Percentiles rank a stretch among this genome's conserved stretches.
Evolutionary conservation across 2,329 filamentous ascomycete species (phyloP).

Genomic region (Aspergillus cejpii): DNA sequence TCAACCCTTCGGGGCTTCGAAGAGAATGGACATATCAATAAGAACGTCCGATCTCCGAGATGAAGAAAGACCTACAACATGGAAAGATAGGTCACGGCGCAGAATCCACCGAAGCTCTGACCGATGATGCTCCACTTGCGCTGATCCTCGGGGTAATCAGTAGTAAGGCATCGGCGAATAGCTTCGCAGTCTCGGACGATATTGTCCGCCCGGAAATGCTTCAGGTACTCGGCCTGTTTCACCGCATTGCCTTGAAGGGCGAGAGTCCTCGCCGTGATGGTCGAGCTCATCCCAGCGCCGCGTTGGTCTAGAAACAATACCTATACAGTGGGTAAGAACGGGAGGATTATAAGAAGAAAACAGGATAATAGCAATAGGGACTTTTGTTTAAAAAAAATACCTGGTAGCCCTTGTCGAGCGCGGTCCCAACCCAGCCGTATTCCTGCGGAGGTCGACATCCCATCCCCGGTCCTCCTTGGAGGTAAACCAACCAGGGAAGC

Average conservation of each 20-base stretch:
- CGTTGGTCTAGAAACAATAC: slow-evolving; percentile 81
- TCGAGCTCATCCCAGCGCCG: slow-evolving; percentile 77
- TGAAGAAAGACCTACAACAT: slow-evolving; percentile 47
- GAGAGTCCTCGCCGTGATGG: slow-evolving; percentile 68
- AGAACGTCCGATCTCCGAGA: not conserved
- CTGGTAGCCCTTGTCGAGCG: slow-evolving; percentile 76
- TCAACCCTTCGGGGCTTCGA: slow-evolving; percentile 60
- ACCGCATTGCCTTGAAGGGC: slow-evolving; percentile 55
- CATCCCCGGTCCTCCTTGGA: slow-evolving; percentile 81
- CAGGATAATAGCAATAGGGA: not conserved
- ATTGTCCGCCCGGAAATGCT: slow-evolving; percentile 78
- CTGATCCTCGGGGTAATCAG: slow-evolving; percentile 60
- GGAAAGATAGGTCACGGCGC: slow-evolving; percentile 74
- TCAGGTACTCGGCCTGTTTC: slow-evolving; percentile 72
- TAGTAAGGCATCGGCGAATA: slow-evolving; percentile 66
- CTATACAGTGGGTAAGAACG: slow-evolving; percentile 19
- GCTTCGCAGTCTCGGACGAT: slow-evolving; percentile 88
- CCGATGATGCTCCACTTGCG: slow-evolving; percentile 81
- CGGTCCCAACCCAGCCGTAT: slow-evolving; percentile 60
- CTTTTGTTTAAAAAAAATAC: slow-evolving; percentile 33
- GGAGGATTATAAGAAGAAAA: not conserved
- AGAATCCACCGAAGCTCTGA: slow-evolving; percentile 89
- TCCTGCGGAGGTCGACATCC: slow-evolving; percentile 69
- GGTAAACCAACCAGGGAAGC: slow-evolving; percentile 60
- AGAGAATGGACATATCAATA: not conserved